Percentiles rank a stretch among this genome's conserved stretches.
Evolutionary conservation across 306 rosid genomes (phyloP).

Genomic region (Dicorynia guianensis): DNA sequence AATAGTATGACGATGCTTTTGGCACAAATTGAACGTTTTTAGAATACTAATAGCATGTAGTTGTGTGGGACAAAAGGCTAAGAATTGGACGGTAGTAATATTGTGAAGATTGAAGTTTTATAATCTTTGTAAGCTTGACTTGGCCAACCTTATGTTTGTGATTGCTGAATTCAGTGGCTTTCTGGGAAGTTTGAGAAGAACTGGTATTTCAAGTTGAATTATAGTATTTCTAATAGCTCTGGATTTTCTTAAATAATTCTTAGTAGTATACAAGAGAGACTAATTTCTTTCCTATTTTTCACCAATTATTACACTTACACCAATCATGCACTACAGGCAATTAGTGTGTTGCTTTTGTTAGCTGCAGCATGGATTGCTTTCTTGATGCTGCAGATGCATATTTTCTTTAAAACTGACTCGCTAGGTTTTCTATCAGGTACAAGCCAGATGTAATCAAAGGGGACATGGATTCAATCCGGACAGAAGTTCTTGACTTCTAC

Average conservation of each 20-base stretch:
- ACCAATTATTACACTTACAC: too few species aligned
- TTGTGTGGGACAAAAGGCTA: too few species aligned
- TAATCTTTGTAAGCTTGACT: background rate
- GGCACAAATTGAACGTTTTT: too few species aligned
- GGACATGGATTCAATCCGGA: constrained; percentile 88
- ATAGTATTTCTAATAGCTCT: too few species aligned
- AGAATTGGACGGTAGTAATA: background rate
- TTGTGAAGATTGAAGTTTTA: background rate
- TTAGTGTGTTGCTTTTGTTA: constrained; percentile 24
- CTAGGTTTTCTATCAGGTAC: constrained; percentile 58
- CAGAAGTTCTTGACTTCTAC: constrained; percentile 81
- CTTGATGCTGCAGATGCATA: background rate
- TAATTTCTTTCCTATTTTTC: too few species aligned
- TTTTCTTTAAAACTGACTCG: constrained; percentile 33
- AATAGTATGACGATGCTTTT: too few species aligned
- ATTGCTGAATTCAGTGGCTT: background rate
- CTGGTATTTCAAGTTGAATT: background rate
- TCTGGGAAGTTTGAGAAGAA: background rate
- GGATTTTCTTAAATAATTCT: too few species aligned
- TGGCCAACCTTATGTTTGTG: background rate
- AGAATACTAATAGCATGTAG: too few species aligned
- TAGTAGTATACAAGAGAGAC: too few species aligned
- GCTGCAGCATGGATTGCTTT: constrained; percentile 31
- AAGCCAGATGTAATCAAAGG: constrained; percentile 93
- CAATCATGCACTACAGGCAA: background rate